Percentiles rank a stretch among this genome's conserved stretches.
Evolutionary conservation across 2,329 filamentous ascomycete species (phyloP).

Genomic region (Claviceps paspali): DNA sequence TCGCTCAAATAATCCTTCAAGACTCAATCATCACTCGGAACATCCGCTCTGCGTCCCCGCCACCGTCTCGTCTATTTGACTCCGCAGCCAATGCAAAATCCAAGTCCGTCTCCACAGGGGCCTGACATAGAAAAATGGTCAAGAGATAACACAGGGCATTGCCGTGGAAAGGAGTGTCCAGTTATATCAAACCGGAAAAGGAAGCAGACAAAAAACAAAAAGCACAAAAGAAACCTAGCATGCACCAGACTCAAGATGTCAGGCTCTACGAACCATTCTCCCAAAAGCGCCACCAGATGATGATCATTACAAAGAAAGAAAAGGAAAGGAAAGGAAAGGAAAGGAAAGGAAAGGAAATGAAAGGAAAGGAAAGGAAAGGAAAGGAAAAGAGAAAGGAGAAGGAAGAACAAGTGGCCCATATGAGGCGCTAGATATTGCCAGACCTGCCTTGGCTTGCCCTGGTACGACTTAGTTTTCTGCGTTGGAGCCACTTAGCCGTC

Average conservation of each 20-base stretch:
- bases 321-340: background rate
- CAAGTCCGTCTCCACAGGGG: constrained; percentile 3
- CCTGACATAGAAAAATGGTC: background rate
- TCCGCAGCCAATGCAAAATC: constrained; percentile 6
- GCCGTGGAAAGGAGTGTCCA: constrained; percentile 4
- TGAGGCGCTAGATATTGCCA: background rate
- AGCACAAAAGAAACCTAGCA: constrained; percentile 1
- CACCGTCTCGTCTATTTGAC: constrained; percentile 4
- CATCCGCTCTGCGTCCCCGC: background rate
- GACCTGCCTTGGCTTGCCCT: background rate
- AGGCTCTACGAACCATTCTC: constrained; percentile 1
- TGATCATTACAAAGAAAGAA: background rate
- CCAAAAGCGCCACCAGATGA: constrained; percentile 3
- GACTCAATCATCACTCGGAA: background rate
- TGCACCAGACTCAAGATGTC: constrained; percentile 1
- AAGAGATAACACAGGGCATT: too few relatives aligned
- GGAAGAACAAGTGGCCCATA: background rate
- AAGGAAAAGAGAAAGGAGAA: background rate
- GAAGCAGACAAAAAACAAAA: constrained; percentile 8
- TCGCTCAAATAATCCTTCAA: constrained; percentile 1
- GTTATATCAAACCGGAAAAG: background rate
- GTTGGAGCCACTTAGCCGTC: background rate
- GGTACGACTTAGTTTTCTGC: background rate
- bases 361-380: background rate
- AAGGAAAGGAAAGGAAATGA: background rate